Base-by-base conservation (phyloP, 2,329 filamentous ascomycete genomes). In the Trichothecium roseum region DNA sequence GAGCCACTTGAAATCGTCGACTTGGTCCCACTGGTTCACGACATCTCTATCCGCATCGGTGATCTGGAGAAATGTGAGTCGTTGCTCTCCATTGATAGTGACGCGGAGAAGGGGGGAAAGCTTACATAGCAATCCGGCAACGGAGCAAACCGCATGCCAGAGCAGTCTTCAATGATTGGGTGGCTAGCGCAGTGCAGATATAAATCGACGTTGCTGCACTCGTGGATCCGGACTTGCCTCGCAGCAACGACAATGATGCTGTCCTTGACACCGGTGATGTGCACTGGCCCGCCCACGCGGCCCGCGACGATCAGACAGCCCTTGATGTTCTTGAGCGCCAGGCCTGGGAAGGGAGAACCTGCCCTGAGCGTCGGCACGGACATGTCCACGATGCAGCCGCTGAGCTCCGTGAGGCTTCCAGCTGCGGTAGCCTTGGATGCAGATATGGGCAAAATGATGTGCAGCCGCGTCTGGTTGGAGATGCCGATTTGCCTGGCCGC, bases 1-100 rank as follows among this genome's bases (percentile, higher is more conserved):
- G 43, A 95, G 72, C 91, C 91, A 96, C 60, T 94, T 94, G 68
- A 98, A 98, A 56, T 98, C 91, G 55, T 96, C 85, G 13, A 96
- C 84, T 49, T 91, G 78, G 47, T 88, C 73, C 85, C 86, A 98
- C 48, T 82, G 74, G 53, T 94, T 89, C 39, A 60, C 59, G 4
- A 51, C 44, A 5, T 41, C 31, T 27, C 46, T 34, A n/a, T 60
- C 56, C 5, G 50, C 48, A 20, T 53, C 49, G 6, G 44, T 50
- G 29, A 42, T 38, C 49, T 54, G 32, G 32, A 43, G 9, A 27
- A 18, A 12, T 32, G 40, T 43, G n/a, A 42, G 32, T 24, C 32
- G 17, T 17, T 29, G 12, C 13, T 17, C 16, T 22, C 34, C 10
- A 18, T 35, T 16, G 8, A 15, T 13, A 4, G 30, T 6, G 18